A percentile compares a stretch with the other conserved stretches of the same genome.
phyloP scores from a whole-genome alignment of 176 grass and related monocot species.

The Paspalum vaginatum region DNA sequence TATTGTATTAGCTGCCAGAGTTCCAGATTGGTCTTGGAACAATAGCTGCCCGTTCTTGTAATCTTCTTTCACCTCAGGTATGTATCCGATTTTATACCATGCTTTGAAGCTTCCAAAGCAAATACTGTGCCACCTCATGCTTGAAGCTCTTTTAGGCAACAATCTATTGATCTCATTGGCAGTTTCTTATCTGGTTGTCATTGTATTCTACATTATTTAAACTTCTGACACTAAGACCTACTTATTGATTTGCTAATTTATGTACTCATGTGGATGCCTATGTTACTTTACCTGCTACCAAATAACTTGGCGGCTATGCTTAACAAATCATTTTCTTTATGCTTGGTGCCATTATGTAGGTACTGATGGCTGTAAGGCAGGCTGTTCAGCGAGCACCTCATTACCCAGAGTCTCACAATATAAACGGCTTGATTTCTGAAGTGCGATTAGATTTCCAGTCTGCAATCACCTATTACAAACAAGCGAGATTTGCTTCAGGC shows the following conservation, averaged over 20 bases:
- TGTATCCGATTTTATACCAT: conserved; percentile 23
- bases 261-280: conserved; percentile 6
- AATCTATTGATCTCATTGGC: background rate
- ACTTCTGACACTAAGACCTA: conserved; percentile 9
- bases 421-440: conserved; percentile 88
- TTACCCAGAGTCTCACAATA: conserved; percentile 84
- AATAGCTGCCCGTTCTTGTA: conserved; percentile 67
- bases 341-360: conserved; percentile 52
- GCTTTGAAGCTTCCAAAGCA: no score
- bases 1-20: conserved; percentile 66
- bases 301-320: background rate
- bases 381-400: conserved; percentile 78
- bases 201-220: conserved; percentile 21
- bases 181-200: conserved; percentile 16
- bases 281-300: conserved; percentile 1
- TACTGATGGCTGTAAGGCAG: conserved; percentile 83
- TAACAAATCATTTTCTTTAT: conserved; percentile 25
- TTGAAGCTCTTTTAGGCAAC: background rate
- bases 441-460: conserved; percentile 74
- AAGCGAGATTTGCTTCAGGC: conserved; percentile 62
- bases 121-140: no score
- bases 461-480: conserved; percentile 68
- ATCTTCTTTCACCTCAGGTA: conserved; percentile 85
- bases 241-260: conserved; percentile 19
- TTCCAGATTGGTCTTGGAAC: conserved; percentile 93